Base-by-base conservation (phyloP, 345 rosid genomes). In the Hirschfeldia incana region DNA sequence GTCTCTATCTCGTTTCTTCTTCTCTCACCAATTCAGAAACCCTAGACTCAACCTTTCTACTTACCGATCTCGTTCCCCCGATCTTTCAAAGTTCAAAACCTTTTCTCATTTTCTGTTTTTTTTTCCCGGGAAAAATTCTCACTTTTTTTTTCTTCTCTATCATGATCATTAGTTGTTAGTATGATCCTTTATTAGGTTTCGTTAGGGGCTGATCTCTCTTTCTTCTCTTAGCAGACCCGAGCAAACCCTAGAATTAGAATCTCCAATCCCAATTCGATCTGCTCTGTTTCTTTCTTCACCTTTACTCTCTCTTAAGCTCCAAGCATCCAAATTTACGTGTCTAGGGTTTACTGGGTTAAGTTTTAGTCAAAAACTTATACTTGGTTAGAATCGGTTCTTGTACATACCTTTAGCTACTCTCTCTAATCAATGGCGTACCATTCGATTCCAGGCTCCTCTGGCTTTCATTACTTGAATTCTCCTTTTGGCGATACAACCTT, bases 401-500 rank as follows among this genome's bases (percentile, higher is more conserved):
- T n/a, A n/a, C n/a, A n/a, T n/a, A n/a, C n/a, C 62, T 68, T n/a
- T 37, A 29, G 3, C 32, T 51, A 33, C 44, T 34, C 33, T 13
- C 63, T 49, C 6, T 13, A 12, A n/a, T 75, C 74, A 91, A n/a
- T 89, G 96, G 90, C 91, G 73, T 86, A 83, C 78, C 91, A 86
- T 34, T 76, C 87, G 71, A 64, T 80, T 84, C 88, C 86, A 61
- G 87, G 88, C 39, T 85, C 87, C 63, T 83, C 88, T 61, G 92
- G 90, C 57, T 89, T 86, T 76, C 92, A 87, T 26, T 88, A 85
- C 78, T 65, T 88, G 86, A 92, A 91, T 84, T 91, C 93, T n/a
- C 89, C 97, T 65, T 91, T 88, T 36, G 98, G 98, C 34, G 97
- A 94, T 78, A 94, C 98, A 37, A 90, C 93, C 8, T 86, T 85